Conservation (phyloP, 306 rosid genomes). For the Abrus precatorius region DNA sequence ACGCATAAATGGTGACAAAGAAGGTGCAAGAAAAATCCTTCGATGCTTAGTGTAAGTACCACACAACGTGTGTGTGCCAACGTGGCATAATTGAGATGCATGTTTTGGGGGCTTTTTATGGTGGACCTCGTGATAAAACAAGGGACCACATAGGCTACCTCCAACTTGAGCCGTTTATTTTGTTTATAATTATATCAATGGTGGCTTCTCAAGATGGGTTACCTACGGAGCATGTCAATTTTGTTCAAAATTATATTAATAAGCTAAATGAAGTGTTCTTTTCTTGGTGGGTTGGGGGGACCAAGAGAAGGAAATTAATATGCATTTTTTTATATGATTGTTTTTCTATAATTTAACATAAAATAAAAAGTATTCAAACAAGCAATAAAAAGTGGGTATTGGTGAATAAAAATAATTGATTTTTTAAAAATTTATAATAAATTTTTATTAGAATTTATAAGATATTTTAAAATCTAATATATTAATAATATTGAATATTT, state of each 20-base stretch:
- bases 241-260: background rate
- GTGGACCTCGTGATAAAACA: background rate
- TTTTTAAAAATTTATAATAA: too few relatives aligned
- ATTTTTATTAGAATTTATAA: too few relatives aligned
- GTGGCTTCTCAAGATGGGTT: background rate
- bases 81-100: background rate
- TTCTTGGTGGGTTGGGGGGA: background rate
- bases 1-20: conserved; percentile 16
- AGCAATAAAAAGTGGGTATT: too few relatives aligned
- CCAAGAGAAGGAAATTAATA: background rate
- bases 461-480: too few relatives aligned
- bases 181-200: background rate
- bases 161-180: background rate
- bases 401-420: too few relatives aligned
- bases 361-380: too few relatives aligned
- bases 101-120: conserved; percentile 8
- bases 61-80: background rate
- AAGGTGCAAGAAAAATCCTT: background rate
- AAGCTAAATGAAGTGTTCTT: background rate
- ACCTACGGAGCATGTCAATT: background rate
- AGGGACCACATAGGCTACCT: background rate
- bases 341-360: too few relatives aligned
- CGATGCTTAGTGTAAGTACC: background rate
- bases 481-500: too few relatives aligned
- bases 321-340: too few relatives aligned